Evolutionary conservation across 2,329 filamentous ascomycete genomes (phyloP).

Genomic region (Salinomyces thailandicus): DNA sequence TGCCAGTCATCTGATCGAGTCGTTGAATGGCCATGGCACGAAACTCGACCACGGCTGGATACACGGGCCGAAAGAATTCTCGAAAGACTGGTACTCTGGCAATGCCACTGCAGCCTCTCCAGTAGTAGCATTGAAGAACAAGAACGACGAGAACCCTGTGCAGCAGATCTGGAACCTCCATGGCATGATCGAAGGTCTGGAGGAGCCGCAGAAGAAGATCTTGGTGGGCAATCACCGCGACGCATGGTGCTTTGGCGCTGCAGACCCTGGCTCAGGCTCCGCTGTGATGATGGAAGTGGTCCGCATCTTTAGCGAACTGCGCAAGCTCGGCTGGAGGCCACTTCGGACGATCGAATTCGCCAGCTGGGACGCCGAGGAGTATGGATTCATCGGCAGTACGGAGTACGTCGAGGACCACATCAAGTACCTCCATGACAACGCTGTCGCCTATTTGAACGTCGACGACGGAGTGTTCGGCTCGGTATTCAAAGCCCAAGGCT

Average conservation of each 20-base stretch:
- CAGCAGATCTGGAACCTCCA: slow-evolving; percentile 91
- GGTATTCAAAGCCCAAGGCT: slow-evolving; percentile 63
- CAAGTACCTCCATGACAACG: slow-evolving; percentile 60
- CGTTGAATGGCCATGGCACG: slow-evolving; percentile 64
- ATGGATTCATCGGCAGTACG: slow-evolving; percentile 87
- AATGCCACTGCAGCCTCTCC: slow-evolving; percentile 50
- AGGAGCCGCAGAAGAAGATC: slow-evolving; percentile 72
- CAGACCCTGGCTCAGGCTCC: slow-evolving; percentile 77
- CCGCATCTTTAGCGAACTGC: slow-evolving; percentile 70
- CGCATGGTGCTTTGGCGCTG: slow-evolving; percentile 79
- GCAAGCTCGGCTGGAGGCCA: slow-evolving; percentile 72
- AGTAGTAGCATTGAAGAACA: slow-evolving; percentile 69
- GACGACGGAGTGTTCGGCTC: slow-evolving; percentile 67
- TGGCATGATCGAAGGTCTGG: slow-evolving; percentile 71
- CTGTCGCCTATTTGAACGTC: slow-evolving; percentile 82
- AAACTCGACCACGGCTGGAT: slow-evolving; percentile 60
- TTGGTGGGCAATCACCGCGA: slow-evolving; percentile 91
- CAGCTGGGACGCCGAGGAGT: slow-evolving; percentile 90
- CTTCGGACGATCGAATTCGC: slow-evolving; percentile 93
- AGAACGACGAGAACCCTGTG: slow-evolving; percentile 46
- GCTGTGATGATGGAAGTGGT: slow-evolving; percentile 85
- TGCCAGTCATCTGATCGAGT: slow-evolving; percentile 66
- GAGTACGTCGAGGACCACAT: slow-evolving; percentile 86
- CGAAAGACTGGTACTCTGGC: slow-evolving; percentile 72
- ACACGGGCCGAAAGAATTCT: slow-evolving; percentile 55